Base-by-base conservation (phyloP, 2,329 filamentous ascomycete genomes). In the Penicillium frequentans region DNA sequence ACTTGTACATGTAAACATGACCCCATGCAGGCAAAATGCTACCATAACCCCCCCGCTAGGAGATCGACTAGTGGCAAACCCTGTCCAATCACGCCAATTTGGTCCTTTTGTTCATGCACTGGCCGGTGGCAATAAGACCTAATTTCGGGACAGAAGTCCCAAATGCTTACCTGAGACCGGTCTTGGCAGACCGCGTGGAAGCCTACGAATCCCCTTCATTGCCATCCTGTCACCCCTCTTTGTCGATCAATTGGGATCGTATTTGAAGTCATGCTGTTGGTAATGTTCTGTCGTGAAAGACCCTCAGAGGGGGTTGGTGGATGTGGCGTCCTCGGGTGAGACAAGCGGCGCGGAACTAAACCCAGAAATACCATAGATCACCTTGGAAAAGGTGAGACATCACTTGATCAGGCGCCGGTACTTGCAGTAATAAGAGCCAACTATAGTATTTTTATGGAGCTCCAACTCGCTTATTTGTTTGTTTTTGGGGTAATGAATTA, bases 161-260 rank as follows among this genome's bases (percentile, higher is more conserved):
- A 11, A 44, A 52, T 46, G 47, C 35, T 56, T 54, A 37, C 51
- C 14, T 58, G 31, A 43, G 29, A 19, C 19, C 43, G 24, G 24
- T 19, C 55, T 58, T 46, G 54, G 55, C 53, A 53, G 57, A 58
- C 60, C 58, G 63, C 58, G 58, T 57, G 53, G 58, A 58, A 49
- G 60, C 50, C 45, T 59, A 65, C 60, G 60, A 59, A 54, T 55
- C 52, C 52, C 31, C 24, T 35, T 54, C 21, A 14, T 2, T 24
- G 5, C 33, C n/a, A 10, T 33, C 39, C 50, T 24, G 26, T 35
- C 27, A 37, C 19, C 11, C 11, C 9, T 9, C 5, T 33, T 31
- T 21, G 13, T 10, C 5, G 33, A 39, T 23, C n/a, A 10, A 26
- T 27, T 19, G 21, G 31, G 14, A 10, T 10, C 24, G n/a, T 19